phyloP scores from a whole-genome alignment of 331 rosid genomes.

The Telfairia occidentalis region DNA sequence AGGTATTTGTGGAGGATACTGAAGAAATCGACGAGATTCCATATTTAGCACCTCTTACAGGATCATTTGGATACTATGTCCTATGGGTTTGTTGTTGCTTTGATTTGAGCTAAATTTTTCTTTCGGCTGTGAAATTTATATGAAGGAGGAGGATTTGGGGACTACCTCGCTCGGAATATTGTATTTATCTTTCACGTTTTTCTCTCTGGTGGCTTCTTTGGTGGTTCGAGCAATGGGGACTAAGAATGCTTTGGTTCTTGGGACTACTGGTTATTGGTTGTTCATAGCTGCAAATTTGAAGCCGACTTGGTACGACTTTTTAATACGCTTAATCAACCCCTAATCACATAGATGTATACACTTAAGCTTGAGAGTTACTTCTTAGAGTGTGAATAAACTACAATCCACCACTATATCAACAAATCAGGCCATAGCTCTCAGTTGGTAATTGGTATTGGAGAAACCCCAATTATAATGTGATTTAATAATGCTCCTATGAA shows the following conservation, averaged over 20 bases:
- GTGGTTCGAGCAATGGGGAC: slow-evolving; percentile 68
- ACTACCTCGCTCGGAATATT: slow-evolving; percentile 73
- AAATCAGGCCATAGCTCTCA: background rate
- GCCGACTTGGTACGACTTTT: slow-evolving; percentile 48
- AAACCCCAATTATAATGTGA: background rate
- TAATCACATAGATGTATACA: background rate
- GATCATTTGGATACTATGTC: background rate
- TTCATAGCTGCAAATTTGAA: slow-evolving; percentile 82
- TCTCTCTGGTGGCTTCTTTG: slow-evolving; percentile 67
- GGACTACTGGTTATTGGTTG: slow-evolving; percentile 72
- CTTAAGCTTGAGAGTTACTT: background rate
- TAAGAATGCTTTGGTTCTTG: slow-evolving; percentile 69
- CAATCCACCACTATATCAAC: background rate
- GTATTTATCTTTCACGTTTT: slow-evolving; percentile 64
- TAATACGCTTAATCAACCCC: background rate
- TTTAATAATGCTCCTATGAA: background rate
- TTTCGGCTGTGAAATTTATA: slow-evolving; percentile 11
- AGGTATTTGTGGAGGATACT: background rate
- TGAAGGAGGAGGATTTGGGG: slow-evolving; percentile 73
- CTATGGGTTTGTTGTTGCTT: background rate
- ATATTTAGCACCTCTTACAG: too few relatives aligned
- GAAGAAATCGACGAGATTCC: background rate
- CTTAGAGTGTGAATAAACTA: background rate
- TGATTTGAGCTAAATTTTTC: background rate
- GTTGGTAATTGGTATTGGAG: background rate